Percentiles rank a stretch among this genome's conserved stretches.
Conservation (phyloP, 768 basidiomycete genomes). For the Boletus rex-veris region DNA sequence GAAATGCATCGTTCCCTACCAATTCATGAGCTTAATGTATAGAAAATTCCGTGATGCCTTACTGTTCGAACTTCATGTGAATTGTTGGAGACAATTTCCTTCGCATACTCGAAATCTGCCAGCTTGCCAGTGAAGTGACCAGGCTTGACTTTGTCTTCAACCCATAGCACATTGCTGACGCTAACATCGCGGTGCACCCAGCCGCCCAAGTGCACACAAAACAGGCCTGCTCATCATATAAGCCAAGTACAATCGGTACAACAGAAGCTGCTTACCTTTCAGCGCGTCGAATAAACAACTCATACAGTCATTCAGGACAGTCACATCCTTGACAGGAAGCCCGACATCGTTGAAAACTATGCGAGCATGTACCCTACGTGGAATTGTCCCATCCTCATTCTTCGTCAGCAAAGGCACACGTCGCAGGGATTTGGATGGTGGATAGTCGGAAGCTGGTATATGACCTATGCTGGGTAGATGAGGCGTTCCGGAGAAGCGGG, state of each 20-base stretch:
- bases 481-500: neutral
- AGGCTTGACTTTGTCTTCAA: neutral
- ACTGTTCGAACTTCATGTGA: conserved; percentile 7
- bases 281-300: neutral
- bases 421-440: neutral
- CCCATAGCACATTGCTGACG: neutral
- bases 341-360: neutral
- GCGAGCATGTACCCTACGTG: neutral
- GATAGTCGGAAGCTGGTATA: neutral
- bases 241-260: neutral
- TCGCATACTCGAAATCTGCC: conserved; percentile 12
- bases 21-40: neutral
- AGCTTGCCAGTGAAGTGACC: conserved; percentile 6
- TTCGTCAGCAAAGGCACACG: neutral
- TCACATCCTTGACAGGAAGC: neutral
- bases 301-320: neutral
- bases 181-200: neutral
- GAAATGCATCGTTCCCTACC: conserved; percentile 10
- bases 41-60: neutral
- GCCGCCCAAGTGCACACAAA: neutral
- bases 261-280: neutral
- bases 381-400: neutral
- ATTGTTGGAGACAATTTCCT: neutral
- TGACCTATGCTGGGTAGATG: neutral
- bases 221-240: neutral